Percentiles rank a stretch among this genome's conserved stretches.
Evolutionary conservation across 768 basidiomycete species (phyloP).

Genomic region (Tylopilus vinaceipallidus): DNA sequence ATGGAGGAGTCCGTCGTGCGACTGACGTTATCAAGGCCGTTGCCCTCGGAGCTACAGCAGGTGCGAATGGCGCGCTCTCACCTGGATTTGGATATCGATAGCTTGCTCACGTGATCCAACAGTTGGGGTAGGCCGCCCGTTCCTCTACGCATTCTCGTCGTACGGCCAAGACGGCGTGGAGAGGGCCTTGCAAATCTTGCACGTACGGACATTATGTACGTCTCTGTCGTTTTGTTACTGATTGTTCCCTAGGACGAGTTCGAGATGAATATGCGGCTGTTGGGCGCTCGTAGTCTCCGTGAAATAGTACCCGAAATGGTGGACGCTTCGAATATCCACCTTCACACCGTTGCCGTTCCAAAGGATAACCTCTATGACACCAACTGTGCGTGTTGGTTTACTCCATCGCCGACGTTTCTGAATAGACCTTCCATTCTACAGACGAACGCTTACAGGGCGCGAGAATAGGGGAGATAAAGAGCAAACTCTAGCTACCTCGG

Average conservation of each 20-base stretch:
- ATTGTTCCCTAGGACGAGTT: conserved; percentile 75
- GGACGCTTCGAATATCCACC: conserved; percentile 66
- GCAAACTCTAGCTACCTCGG: conserved; percentile 36
- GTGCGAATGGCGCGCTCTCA: conserved; percentile 29
- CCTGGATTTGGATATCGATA: not conserved
- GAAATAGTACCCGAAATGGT: conserved; percentile 91
- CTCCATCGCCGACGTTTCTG: not conserved
- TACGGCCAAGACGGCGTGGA: conserved; percentile 90
- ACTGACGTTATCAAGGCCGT: conserved; percentile 88
- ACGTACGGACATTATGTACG: conserved; percentile 40
- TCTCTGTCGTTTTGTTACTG: not conserved
- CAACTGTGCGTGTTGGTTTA: conserved; percentile 64
- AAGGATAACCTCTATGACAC: conserved; percentile 69
- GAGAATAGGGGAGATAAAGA: conserved; percentile 37
- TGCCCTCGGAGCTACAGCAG: conserved; percentile 87
- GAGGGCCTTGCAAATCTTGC: conserved; percentile 74
- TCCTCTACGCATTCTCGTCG: conserved; percentile 84
- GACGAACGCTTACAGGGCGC: conserved; percentile 46
- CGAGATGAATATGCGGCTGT: conserved; percentile 94
- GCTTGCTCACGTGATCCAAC: conserved; percentile 9
- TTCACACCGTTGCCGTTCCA: conserved; percentile 68
- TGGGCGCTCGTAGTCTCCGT: conserved; percentile 78
- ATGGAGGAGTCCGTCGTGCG: conserved; percentile 92
- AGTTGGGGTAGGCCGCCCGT: conserved; percentile 85
- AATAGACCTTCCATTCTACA: conserved; percentile 19